Percentiles rank a stretch among this genome's conserved stretches.
These are phyloP conservation scores for Vitis hybrid DNA, from an alignment of 177 flowering plant species.

Conservation along the genomic window DNA sequence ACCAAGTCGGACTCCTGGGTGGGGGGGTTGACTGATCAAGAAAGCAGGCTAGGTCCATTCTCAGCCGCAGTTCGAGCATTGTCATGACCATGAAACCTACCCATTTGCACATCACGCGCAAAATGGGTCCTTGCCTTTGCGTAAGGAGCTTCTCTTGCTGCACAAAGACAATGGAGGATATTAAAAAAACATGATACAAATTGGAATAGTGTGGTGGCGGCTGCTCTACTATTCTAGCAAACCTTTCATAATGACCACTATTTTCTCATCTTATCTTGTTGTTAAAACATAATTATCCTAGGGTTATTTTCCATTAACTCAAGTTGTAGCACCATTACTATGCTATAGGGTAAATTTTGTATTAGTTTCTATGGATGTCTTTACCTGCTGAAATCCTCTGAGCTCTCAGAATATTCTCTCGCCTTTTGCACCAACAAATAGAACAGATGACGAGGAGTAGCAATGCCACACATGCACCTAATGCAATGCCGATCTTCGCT, in stretches of 20 bases:
- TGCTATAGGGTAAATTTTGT: no score
- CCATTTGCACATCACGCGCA: constrained; percentile 81
- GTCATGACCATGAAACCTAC: constrained; percentile 54
- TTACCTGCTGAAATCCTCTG: constrained; percentile 86
- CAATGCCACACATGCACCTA: constrained; percentile 46
- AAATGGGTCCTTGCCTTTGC: constrained; percentile 91
- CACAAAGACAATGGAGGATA: constrained; percentile 3
- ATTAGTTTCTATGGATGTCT: neutral
- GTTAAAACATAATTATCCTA: neutral
- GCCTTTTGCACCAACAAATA: constrained; percentile 81
- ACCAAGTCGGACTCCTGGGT: neutral
- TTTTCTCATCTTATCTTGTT: neutral
- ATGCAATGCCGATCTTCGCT: constrained; percentile 69
- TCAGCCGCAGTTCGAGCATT: constrained; percentile 65
- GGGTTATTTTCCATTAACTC: no score
- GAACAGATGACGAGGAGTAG: constrained; percentile 52
- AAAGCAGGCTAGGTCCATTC: constrained; percentile 77
- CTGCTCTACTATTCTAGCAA: neutral
- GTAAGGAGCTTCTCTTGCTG: constrained; percentile 97
- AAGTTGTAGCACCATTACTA: no score
- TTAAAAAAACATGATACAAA: no score
- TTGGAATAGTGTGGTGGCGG: neutral
- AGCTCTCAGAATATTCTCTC: constrained; percentile 86
- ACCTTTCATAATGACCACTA: neutral
- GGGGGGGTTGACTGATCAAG: constrained; percentile 29